Evolutionary conservation across 2,329 filamentous ascomycete species (phyloP), one percentile per base, ranked within the genome.

Genomic region (Chaetomium strumarium): DNA sequence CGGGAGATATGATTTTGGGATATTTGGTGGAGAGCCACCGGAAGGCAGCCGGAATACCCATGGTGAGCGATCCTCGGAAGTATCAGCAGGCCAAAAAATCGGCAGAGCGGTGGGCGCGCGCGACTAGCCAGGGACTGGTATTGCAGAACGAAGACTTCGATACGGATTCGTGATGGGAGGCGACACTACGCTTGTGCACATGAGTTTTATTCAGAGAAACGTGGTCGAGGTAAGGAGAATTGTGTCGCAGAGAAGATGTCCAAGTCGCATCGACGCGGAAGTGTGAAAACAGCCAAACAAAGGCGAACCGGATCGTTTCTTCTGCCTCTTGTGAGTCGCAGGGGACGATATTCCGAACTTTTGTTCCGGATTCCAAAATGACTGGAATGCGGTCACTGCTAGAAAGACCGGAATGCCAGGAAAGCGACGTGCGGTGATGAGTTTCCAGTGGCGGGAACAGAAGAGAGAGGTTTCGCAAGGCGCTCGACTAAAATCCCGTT

Each of bases 11-110:
- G 67, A 97, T 99, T 75, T 97, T 97, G 56, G 93, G 93, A 67
- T 97, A 96, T 68, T 95, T 97, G 74, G 85, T 88, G 70, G 90
- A 95, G 55, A 97, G 84, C 90, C 91, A 99, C 80, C 91, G 81
- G 71, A 96, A 97, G 60, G 93, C 86, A 56, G 91, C 90, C 62
- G 90, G 90, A 65, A 96, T 91, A 86, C 90, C 90, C 90, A 96
- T 96, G 14, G 45, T 45, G 39, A 47, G 5, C 29, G 30, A 36
- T n/a, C 16, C 12, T 33, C 11, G 1, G n/a, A 19, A n/a, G 6
- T 20, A 6, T 29, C 34, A 14, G 11, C 34, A 45, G 14, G 39
- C n/a, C 36, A 34, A 19, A 19, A 14, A 12, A 17, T 33, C n/a
- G 14, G 20, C 24, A 6, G 30, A 38, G 16, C 5, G 24, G 31